Conservation (phyloP, 805 yeast species). For the Geotrichum ghanense region DNA sequence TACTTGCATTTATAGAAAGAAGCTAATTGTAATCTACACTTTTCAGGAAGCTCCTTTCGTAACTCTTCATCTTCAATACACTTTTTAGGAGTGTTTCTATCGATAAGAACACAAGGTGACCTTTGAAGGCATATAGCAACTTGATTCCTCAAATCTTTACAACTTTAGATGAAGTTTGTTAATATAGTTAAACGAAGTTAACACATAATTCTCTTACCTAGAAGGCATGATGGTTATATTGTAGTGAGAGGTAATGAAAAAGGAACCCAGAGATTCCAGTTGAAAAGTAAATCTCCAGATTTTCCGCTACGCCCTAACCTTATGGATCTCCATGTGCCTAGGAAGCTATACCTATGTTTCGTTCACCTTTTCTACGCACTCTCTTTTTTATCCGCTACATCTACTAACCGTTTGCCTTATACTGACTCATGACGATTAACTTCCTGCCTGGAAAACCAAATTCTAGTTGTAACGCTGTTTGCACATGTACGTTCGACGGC, state of each 20-base stretch:
- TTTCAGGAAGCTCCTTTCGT: conserved; percentile 67
- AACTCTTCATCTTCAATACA: conserved; percentile 77
- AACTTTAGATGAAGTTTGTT: conserved; percentile 39
- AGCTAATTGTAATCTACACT: conserved; percentile 73
- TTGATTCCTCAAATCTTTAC: conserved; percentile 90
- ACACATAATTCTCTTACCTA: background rate
- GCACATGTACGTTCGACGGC: conserved; percentile 54
- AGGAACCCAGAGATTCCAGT: background rate
- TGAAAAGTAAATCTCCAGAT: background rate
- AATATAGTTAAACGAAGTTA: background rate
- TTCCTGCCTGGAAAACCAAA: conserved; percentile 82
- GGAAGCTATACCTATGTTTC: too few relatives aligned
- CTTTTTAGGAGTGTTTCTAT: conserved; percentile 80
- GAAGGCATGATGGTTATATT: background rate
- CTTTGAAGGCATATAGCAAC: conserved; percentile 92
- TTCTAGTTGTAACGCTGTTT: conserved; percentile 39
- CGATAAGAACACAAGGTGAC: conserved; percentile 89
- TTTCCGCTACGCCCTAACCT: conserved; percentile 1
- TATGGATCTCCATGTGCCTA: background rate
- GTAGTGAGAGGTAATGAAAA: background rate
- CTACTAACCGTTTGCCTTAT: too few relatives aligned
- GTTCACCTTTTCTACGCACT: too few relatives aligned
- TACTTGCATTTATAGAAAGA: conserved; percentile 79
- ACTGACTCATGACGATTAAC: conserved; percentile 16
- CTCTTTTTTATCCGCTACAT: too few relatives aligned